Evolutionary conservation across 2,329 filamentous ascomycete genomes (phyloP), one percentile per base, ranked within the genome.

Genomic region (Sarocladium oryzae): DNA sequence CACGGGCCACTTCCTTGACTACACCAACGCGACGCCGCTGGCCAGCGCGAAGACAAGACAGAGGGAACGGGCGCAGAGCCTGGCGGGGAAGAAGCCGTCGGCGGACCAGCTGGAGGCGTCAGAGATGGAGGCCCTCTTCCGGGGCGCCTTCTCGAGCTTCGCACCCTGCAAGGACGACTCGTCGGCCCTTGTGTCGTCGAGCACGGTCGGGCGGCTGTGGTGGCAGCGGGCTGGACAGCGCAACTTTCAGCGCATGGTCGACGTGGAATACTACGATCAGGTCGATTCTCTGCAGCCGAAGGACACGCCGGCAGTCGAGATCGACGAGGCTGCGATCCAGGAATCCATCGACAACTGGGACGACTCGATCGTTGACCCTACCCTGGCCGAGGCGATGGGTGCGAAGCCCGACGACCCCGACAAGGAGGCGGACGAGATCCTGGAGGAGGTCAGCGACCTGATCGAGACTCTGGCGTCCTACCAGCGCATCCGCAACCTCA

Each of bases 101-200:
- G 66, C 72, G 4, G 68, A 69, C 1, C 81, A 84, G 56, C 62
- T 79, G 1, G 76, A 86, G 60, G 72, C 80, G 58, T 78, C 80
- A 3, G 85, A 86, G 62, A 81, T 89, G 67, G 87, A 91, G 57
- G 77, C 84, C 0, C 70, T 91, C 9, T 92, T 91, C 61, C 78
- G 86, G 26, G 82, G 85, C 51, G 87, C 84, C 1, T 92, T 90
- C 64, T 89, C 86, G 1, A 87, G 85, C 60, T 92, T 91, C 64
- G 88, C 88, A 5, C 88, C 88, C 0, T 82, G 79, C 49, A 84
- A 81, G 58, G 88, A 92, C 64, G 84, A 91, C 61, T 78, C 85
- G 2, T 80, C 77, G 11, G 85, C 88, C 5, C 74, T 90, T 52
- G 73, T 89, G 2, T 81, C 88, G 0, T 81, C 84, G 2, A 80